Evolutionary conservation across 2,329 filamentous ascomycete genomes (phyloP).

Genomic region (Davidsoniella virescens): DNA sequence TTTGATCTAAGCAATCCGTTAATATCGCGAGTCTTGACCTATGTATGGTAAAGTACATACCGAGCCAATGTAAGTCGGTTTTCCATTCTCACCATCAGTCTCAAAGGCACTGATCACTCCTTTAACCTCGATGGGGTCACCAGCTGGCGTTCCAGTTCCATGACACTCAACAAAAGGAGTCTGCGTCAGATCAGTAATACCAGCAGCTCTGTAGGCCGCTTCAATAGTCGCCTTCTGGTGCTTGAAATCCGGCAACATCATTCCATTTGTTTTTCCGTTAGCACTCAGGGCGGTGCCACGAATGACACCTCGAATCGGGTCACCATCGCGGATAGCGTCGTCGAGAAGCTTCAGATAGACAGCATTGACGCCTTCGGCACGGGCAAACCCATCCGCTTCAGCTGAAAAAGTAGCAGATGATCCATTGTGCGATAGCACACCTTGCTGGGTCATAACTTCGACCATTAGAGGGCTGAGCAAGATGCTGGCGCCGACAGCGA

Average conservation of each 20-base stretch:
- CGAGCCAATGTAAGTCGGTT: neutral
- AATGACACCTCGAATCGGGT: slow-evolving; percentile 23
- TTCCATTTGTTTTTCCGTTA: slow-evolving; percentile 25
- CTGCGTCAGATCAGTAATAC: slow-evolving; percentile 15
- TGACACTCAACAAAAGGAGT: slow-evolving; percentile 18
- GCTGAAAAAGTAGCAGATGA: slow-evolving; percentile 19
- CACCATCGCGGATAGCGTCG: slow-evolving; percentile 26
- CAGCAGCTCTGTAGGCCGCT: slow-evolving; percentile 18
- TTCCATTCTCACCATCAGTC: slow-evolving; percentile 9
- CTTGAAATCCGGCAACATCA: slow-evolving; percentile 22
- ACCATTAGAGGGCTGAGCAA: slow-evolving; percentile 17
- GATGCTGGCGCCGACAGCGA: slow-evolving; percentile 14
- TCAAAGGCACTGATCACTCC: slow-evolving; percentile 7
- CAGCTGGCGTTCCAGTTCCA: slow-evolving; percentile 19
- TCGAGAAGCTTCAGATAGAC: slow-evolving; percentile 26
- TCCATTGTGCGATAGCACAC: slow-evolving; percentile 20
- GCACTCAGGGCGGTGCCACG: slow-evolving; percentile 21
- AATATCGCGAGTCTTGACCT: slow-evolving; percentile 2
- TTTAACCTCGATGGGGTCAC: slow-evolving; percentile 18
- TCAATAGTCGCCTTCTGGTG: slow-evolving; percentile 21
- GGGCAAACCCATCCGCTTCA: slow-evolving; percentile 26
- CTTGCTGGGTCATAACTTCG: slow-evolving; percentile 14
- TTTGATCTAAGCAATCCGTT: slow-evolving; percentile 14
- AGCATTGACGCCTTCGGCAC: slow-evolving; percentile 25
- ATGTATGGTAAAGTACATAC: slow-evolving; percentile 10